phyloP scores from a whole-genome alignment of 768 basidiomycete genomes.

The Royoungia palumana region DNA sequence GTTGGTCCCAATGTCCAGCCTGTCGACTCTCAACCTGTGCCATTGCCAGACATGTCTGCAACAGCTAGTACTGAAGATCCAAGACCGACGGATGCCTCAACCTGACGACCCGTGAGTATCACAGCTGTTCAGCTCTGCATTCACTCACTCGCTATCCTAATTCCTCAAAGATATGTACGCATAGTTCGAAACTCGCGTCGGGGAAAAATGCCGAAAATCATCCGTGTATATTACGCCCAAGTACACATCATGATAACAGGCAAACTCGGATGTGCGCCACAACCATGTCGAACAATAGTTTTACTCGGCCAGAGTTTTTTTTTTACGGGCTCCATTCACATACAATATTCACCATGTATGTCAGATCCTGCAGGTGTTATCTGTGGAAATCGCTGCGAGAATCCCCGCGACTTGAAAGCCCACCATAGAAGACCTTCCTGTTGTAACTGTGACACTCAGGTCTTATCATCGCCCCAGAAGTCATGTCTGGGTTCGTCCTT shows the following conservation, averaged over 20 bases:
- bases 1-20: slow-evolving; percentile 6
- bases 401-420: background rate
- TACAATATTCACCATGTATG: too few relatives aligned
- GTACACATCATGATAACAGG: too few relatives aligned
- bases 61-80: slow-evolving; percentile 4
- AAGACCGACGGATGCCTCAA: background rate
- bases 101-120: background rate
- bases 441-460: slow-evolving; percentile 1
- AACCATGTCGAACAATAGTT: too few relatives aligned
- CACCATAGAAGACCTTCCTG: background rate
- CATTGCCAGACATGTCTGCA: slow-evolving; percentile 17
- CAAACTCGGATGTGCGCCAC: too few relatives aligned
- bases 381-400: slow-evolving; percentile 18
- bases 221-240: too few relatives aligned
- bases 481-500: slow-evolving; percentile 12
- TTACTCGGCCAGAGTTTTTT: too few relatives aligned
- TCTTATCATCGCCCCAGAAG: slow-evolving; percentile 4
- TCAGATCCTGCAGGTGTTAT: too few relatives aligned
- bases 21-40: slow-evolving; percentile 23
- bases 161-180: background rate
- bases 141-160: background rate
- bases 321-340: too few relatives aligned
- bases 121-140: background rate
- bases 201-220: too few relatives aligned
- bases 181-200: too few relatives aligned